Evolutionary conservation across 148 eudicot genomes (phyloP).

Genomic region (Silene conica): DNA sequence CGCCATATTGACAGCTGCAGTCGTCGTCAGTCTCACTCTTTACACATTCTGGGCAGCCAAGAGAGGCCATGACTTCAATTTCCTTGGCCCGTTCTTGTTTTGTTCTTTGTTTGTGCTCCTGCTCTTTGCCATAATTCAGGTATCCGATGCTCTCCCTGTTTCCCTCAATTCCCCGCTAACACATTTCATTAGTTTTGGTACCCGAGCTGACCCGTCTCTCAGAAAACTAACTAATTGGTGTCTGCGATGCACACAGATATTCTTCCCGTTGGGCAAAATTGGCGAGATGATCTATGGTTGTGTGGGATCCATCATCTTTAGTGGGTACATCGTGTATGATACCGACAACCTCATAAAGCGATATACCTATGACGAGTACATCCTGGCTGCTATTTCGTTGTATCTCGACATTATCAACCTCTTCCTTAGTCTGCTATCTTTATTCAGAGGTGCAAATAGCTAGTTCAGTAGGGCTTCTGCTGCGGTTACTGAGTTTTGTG

Average conservation of each 20-base stretch:
- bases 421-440: slow-evolving; percentile 45
- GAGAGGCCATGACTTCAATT: slow-evolving; percentile 71
- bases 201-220: too few species aligned
- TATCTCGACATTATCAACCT: slow-evolving; percentile 75
- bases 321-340: slow-evolving; percentile 67
- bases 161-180: not conserved
- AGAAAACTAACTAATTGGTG: not conserved
- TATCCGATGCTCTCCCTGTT: slow-evolving; percentile 7
- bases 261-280: slow-evolving; percentile 56
- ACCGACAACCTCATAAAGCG: slow-evolving; percentile 76
- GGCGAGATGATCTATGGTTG: slow-evolving; percentile 55
- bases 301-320: slow-evolving; percentile 52
- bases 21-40: slow-evolving; percentile 65
- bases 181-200: too few species aligned
- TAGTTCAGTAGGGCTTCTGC: slow-evolving; percentile 3
- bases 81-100: slow-evolving; percentile 67
- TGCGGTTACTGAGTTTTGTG: not conserved
- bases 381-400: slow-evolving; percentile 64
- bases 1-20: slow-evolving; percentile 55
- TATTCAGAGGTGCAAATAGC: slow-evolving; percentile 48
- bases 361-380: slow-evolving; percentile 65
- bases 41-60: slow-evolving; percentile 90
- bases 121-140: slow-evolving; percentile 59
- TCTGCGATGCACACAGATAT: slow-evolving; percentile 32
- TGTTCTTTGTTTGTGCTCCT: slow-evolving; percentile 43